Conservation (phyloP, 2,329 filamentous ascomycete species). For the Capronia coronata region DNA sequence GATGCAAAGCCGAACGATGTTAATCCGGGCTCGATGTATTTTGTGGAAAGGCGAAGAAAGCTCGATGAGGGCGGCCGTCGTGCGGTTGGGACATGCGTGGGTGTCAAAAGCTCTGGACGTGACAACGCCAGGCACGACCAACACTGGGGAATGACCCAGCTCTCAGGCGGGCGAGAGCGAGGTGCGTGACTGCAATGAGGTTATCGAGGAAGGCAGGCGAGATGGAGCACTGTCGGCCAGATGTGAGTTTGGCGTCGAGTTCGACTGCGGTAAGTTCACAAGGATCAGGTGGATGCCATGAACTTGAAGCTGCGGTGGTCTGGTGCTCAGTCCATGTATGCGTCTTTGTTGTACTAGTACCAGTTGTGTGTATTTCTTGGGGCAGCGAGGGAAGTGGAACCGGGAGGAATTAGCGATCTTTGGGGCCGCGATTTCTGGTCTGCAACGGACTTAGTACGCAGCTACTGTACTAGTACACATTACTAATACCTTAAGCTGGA, state of each 20-base stretch:
- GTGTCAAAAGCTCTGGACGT: neutral
- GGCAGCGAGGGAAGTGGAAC: neutral
- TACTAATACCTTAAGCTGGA: too few species aligned
- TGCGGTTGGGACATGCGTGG: neutral
- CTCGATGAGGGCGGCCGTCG: neutral
- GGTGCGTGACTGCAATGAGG: neutral
- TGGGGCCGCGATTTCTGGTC: too few species aligned
- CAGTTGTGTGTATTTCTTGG: neutral
- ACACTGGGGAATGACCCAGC: neutral
- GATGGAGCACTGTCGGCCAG: neutral
- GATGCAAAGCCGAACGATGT: constrained; percentile 15
- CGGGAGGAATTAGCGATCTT: neutral
- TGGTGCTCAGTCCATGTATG: neutral
- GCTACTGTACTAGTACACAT: too few species aligned
- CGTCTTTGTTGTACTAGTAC: neutral
- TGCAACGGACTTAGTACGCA: too few species aligned
- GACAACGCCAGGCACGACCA: constrained; percentile 1
- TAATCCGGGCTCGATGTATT: constrained; percentile 5
- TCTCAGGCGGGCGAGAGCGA: neutral
- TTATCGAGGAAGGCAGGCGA: neutral
- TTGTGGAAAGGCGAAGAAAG: constrained; percentile 6
- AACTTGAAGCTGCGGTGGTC: neutral
- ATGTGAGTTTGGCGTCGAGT: too few species aligned
- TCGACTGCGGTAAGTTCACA: neutral
- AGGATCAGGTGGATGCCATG: neutral